Evolutionary conservation across 305 asterid genomes (phyloP).

Genomic region (Fraxinus dipetala): DNA sequence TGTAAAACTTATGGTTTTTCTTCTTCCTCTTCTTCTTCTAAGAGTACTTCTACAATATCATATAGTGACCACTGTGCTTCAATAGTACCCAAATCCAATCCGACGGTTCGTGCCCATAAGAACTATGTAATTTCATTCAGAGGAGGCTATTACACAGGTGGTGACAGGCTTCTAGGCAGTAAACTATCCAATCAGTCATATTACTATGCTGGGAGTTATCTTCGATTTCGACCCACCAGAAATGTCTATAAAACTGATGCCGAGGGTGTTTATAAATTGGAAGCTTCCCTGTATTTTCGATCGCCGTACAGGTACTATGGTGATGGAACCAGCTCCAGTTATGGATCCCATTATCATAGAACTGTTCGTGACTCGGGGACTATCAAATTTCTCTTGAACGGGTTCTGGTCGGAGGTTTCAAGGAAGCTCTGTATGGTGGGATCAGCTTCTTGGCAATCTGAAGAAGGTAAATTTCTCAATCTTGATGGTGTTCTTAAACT

Average conservation of each 20-base stretch:
- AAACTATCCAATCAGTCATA: slow-evolving; percentile 1
- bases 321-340: background rate
- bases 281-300: slow-evolving; percentile 32
- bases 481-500: slow-evolving; percentile 50
- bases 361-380: background rate
- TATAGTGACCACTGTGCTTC: slow-evolving; percentile 48
- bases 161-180: slow-evolving; percentile 26
- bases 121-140: background rate
- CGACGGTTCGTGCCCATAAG: slow-evolving; percentile 8
- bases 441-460: slow-evolving; percentile 28
- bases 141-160: slow-evolving; percentile 36
- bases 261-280: slow-evolving; percentile 34
- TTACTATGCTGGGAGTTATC: background rate
- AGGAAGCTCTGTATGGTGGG: slow-evolving; percentile 57
- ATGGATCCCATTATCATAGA: slow-evolving; percentile 14
- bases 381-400: slow-evolving; percentile 34
- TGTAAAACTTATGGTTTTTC: background rate
- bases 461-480: slow-evolving; percentile 18
- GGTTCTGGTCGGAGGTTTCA: slow-evolving; percentile 54
- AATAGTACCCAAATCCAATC: slow-evolving; percentile 35
- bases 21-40: background rate
- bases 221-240: slow-evolving; percentile 19
- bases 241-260: slow-evolving; percentile 26
- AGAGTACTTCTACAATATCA: background rate
- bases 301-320: background rate